phyloP scores from a whole-genome alignment of 1,139 yeast species.

The Tardiomyces blankii region DNA sequence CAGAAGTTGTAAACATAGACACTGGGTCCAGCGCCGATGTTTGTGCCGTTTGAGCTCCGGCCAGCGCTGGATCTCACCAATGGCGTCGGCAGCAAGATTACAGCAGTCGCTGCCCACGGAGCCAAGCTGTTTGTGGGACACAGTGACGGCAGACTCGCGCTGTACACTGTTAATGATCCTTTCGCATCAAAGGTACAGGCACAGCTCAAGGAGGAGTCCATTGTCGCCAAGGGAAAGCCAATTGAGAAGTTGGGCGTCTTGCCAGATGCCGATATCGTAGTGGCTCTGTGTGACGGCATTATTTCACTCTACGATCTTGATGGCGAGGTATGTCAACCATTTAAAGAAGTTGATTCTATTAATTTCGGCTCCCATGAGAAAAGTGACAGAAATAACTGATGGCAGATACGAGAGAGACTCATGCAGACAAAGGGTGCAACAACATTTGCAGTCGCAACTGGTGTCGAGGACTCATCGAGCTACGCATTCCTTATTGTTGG shows the following conservation, averaged over 20 bases:
- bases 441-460: slow-evolving; percentile 19
- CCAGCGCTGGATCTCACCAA: neutral
- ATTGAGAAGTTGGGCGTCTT: slow-evolving; percentile 25
- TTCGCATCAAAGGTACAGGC: slow-evolving; percentile 8
- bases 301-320: slow-evolving; percentile 26
- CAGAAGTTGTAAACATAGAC: too few relatives aligned
- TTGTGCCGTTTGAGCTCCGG: neutral
- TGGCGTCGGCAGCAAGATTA: neutral
- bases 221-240: slow-evolving; percentile 11
- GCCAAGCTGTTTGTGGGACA: slow-evolving; percentile 19
- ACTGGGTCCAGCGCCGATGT: neutral
- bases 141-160: slow-evolving; percentile 15
- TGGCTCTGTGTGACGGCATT: slow-evolving; percentile 23
- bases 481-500: slow-evolving; percentile 23
- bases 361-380: neutral
- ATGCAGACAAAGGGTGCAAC: slow-evolving; percentile 27
- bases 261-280: slow-evolving; percentile 25
- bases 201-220: slow-evolving; percentile 8
- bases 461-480: slow-evolving; percentile 8
- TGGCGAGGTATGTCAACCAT: neutral
- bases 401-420: slow-evolving; percentile 20
- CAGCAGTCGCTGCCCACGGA: slow-evolving; percentile 11
- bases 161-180: slow-evolving; percentile 17
- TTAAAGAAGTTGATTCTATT: slow-evolving; percentile 14
- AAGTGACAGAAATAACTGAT: neutral